Conservation (phyloP, 768 basidiomycete species). For the Leccinum subtestaceum region DNA sequence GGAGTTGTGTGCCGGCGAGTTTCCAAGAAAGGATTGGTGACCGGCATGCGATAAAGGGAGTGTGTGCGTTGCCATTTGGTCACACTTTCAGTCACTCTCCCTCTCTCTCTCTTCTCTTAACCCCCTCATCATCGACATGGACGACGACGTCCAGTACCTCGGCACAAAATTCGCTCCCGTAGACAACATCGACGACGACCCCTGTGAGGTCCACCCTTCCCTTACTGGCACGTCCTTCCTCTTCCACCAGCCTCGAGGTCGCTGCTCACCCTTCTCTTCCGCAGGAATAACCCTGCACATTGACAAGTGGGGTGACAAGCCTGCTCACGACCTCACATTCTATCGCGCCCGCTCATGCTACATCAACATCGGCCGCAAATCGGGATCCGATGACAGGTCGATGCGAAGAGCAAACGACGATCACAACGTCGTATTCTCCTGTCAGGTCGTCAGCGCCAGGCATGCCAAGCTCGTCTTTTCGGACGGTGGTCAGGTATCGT, state of each 20-base stretch:
- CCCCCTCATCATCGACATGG: conserved; percentile 32
- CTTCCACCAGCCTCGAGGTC: conserved; percentile 10
- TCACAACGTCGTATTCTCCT: conserved; percentile 62
- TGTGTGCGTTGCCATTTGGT: conserved; percentile 30
- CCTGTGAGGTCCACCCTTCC: conserved; percentile 27
- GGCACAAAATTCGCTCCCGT: conserved; percentile 39
- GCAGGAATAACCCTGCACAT: conserved; percentile 61
- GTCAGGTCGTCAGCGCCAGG: conserved; percentile 74
- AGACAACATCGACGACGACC: conserved; percentile 28
- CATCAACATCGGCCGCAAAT: conserved; percentile 67
- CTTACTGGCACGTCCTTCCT: conserved; percentile 43
- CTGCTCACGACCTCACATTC: conserved; percentile 50
- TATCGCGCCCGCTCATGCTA: conserved; percentile 46
- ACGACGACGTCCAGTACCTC: conserved; percentile 63
- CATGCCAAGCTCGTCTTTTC: conserved; percentile 78
- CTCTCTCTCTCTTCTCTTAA: conserved; percentile 9
- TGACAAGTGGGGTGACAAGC: conserved; percentile 47
- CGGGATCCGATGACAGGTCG: conserved; percentile 43
- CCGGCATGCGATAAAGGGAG: conserved; percentile 29
- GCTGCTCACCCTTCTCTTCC: conserved; percentile 12
- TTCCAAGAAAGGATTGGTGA: conserved; percentile 25
- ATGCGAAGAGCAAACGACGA: conserved; percentile 39
- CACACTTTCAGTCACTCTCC: conserved; percentile 21
- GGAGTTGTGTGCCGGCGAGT: conserved; percentile 17
- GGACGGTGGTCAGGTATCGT: conserved; percentile 62